A percentile compares a stretch with the other conserved stretches of the same genome.
Evolutionary conservation across 2,329 filamentous ascomycete species (phyloP).

Genomic region (Aureobasidium sp.): DNA sequence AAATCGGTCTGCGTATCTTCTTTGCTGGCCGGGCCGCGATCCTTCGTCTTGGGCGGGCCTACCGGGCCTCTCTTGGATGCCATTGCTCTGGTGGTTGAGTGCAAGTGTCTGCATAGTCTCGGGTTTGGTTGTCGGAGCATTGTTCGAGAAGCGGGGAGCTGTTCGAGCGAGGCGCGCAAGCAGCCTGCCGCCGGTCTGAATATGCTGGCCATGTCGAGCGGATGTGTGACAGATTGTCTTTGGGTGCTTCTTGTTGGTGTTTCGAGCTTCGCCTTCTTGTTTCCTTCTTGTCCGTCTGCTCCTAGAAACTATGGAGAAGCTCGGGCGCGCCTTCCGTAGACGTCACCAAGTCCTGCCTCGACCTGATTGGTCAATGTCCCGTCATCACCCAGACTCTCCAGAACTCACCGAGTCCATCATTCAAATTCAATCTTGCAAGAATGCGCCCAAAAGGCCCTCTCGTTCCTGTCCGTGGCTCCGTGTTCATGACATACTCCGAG

Average conservation of each 20-base stretch:
- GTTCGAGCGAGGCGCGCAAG: background rate
- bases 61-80: slow-evolving; percentile 1
- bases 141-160: background rate
- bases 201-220: background rate
- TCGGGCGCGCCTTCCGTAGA: background rate
- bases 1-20: slow-evolving; percentile 68
- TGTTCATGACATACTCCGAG: background rate
- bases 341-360: background rate
- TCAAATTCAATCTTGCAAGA: background rate
- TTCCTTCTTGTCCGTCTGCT: background rate
- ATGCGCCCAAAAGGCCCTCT: slow-evolving; percentile 14
- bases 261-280: background rate
- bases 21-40: slow-evolving; percentile 54
- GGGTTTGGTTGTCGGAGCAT: background rate
- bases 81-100: background rate
- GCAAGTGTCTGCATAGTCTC: slow-evolving; percentile 1
- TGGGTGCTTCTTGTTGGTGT: background rate
- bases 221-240: background rate
- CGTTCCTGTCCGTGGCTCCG: background rate
- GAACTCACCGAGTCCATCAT: background rate
- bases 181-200: background rate
- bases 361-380: background rate
- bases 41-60: slow-evolving; percentile 39
- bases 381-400: background rate
- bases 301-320: background rate